Evolutionary conservation across 1,284 basidiomycete genomes (phyloP).

Genomic region (Cryptococcus sp.): DNA sequence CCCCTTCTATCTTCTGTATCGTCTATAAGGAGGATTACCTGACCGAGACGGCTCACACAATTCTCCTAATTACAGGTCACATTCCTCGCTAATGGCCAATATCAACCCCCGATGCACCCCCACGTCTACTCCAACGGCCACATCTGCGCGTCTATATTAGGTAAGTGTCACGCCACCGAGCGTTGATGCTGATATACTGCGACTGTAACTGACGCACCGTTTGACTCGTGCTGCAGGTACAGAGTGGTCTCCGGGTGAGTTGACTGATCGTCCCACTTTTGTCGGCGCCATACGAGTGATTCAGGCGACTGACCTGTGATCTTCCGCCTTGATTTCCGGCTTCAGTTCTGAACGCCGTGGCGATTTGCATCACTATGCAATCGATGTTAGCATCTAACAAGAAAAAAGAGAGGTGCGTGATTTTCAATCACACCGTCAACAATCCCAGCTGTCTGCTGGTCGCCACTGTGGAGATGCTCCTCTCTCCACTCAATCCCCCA

Average conservation of each 20-base stretch:
- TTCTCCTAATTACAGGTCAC: conserved; percentile 40
- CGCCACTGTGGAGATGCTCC: too few species aligned
- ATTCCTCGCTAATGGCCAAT: conserved; percentile 41
- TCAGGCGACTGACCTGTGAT: not conserved
- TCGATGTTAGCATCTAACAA: conserved; percentile 55
- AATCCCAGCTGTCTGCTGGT: not conserved
- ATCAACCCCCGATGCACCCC: conserved; percentile 50
- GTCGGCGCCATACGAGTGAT: not conserved
- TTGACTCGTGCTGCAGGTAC: conserved; percentile 27
- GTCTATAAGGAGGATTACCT: not conserved
- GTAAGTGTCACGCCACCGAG: conserved; percentile 18
- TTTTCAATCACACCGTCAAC: not conserved
- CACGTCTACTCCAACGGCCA: conserved; percentile 55
- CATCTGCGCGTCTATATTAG: conserved; percentile 53
- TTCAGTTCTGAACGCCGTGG: conserved; percentile 50
- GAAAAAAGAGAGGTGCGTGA: conserved; percentile 47
- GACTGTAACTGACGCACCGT: not conserved
- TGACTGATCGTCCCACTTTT: not conserved
- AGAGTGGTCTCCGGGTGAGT: conserved; percentile 50
- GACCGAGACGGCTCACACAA: not conserved
- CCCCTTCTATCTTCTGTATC: not conserved
- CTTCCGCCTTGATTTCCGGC: too few species aligned
- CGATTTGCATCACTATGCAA: conserved; percentile 55
- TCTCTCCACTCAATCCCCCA: too few species aligned
- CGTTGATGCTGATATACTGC: not conserved